Evolutionary conservation across 129 eudicot species (phyloP), one percentile per base, ranked within the genome.

Genomic region (Logfia minima): DNA sequence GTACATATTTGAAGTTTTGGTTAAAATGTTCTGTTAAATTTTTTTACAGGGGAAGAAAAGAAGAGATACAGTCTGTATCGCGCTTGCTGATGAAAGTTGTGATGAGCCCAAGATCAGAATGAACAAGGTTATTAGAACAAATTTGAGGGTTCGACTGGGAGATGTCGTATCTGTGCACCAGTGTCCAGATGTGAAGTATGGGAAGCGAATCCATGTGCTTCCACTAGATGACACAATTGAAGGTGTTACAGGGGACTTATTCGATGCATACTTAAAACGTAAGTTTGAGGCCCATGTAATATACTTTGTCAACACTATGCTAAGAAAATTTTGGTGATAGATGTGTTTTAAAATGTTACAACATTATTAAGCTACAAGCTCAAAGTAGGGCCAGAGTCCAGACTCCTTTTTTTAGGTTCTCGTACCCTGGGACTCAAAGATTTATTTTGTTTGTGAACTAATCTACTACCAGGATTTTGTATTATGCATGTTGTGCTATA

Each of bases 131-230:
- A 84, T 87, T 58, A 72, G 92, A 78, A 31, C 95, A 21, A 91
- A 91, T 76, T 75, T 91, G 68, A 85, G 95, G 89, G 89, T 91
- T 43, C 83, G 95, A 2, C 87, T 88, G 41, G 97, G 92, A 58
- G 95, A 89, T 79, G 90, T 91, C 64, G 97, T 91, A 8, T 88
- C 97, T 55, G 92, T 91, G 68, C 97, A 87, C 82, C 95, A 86
- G 74, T 91, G 97, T 74, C 90, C 90, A 26, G 95, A 91, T 85
- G 95, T 90, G 17, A 90, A 87, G 76, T 91, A 89, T 73, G 97
- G 97, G 52, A 87, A 83, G 77, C 95, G 90, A 63, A 90, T 91
- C 24, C 95, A 91, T 56, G 84, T 91, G 16, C 83, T 91, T 56
- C 97, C 97, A 0, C 60, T 89, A 53, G 97, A 92, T 80, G 97